Conservation (phyloP, 257 asterid genomes). For the Plectranthus barbatus region DNA sequence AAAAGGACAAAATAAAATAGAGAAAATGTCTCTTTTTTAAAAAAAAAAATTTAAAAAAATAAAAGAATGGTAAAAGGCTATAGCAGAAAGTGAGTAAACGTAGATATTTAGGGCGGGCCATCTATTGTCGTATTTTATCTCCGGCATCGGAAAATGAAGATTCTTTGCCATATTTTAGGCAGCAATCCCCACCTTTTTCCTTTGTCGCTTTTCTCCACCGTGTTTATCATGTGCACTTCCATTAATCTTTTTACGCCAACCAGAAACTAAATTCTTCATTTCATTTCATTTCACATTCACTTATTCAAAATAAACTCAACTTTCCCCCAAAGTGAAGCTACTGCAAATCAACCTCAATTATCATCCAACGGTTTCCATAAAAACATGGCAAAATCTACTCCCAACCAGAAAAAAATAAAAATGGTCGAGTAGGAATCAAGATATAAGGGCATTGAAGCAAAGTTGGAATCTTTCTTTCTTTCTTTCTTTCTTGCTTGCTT, state of each 20-base stretch:
- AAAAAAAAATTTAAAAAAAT: too few relatives aligned
- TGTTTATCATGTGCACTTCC: constrained; percentile 23
- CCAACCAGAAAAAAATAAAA: background rate
- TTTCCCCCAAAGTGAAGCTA: too few relatives aligned
- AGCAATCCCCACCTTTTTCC: constrained; percentile 33
- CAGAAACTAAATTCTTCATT: background rate
- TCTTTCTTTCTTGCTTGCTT: background rate
- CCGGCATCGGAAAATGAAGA: constrained; percentile 27
- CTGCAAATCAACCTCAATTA: background rate
- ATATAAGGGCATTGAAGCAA: background rate
- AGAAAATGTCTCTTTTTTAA: too few relatives aligned
- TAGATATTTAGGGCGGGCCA: constrained; percentile 6
- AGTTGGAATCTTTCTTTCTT: background rate
- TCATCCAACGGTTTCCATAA: background rate
- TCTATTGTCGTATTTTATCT: background rate
- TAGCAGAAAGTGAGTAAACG: background rate
- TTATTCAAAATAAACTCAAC: background rate
- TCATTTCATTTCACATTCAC: constrained; percentile 14
- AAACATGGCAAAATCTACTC: background rate
- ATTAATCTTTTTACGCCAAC: background rate
- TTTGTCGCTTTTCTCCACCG: constrained; percentile 15
- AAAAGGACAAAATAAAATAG: too few relatives aligned
- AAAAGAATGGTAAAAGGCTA: too few relatives aligned
- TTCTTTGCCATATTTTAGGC: constrained; percentile 42
- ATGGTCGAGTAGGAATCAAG: background rate